A percentile compares a stretch with the other conserved stretches of the same genome.
These are phyloP conservation scores for Phalaenopsis hybrid DNA, from an alignment of 116 monocot species.

Conservation along the genomic window DNA sequence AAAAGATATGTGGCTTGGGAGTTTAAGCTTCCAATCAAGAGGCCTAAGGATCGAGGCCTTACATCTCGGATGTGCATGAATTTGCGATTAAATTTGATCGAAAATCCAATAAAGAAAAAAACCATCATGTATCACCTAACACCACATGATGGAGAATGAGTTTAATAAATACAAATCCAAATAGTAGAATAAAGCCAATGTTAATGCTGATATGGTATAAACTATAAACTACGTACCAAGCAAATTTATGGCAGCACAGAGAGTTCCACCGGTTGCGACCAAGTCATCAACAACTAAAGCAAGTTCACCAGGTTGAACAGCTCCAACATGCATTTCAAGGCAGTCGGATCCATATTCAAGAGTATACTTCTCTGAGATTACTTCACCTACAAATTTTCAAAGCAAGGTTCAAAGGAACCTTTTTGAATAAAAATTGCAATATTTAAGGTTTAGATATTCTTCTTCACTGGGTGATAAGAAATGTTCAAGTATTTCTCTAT, in stretches of 20 bases:
- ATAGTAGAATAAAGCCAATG: neutral
- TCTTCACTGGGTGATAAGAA: neutral
- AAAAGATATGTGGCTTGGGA: too few relatives aligned
- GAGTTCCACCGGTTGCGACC: constrained; percentile 86
- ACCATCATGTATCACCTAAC: too few relatives aligned
- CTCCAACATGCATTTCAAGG: constrained; percentile 83
- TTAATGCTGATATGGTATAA: neutral
- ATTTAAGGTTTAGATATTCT: neutral
- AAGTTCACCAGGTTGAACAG: constrained; percentile 66
- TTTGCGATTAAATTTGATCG: too few relatives aligned
- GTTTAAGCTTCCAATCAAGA: too few relatives aligned
- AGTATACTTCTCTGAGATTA: constrained; percentile 69
- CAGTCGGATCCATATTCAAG: constrained; percentile 87
- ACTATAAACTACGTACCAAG: constrained; percentile 41
- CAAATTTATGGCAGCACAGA: constrained; percentile 73
- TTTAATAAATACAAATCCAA: neutral
- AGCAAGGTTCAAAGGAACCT: neutral
- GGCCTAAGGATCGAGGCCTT: too few relatives aligned
- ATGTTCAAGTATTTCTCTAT: neutral
- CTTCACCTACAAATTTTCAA: constrained; percentile 37
- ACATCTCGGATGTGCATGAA: too few relatives aligned
- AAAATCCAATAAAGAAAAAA: too few relatives aligned
- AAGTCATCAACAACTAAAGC: constrained; percentile 83
- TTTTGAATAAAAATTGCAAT: neutral
- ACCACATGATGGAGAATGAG: neutral